Percentiles rank a stretch among this genome's conserved stretches.
phyloP scores from a whole-genome alignment of 1,284 basidiomycete genomes.

The Cystobasidium pallidum region DNA sequence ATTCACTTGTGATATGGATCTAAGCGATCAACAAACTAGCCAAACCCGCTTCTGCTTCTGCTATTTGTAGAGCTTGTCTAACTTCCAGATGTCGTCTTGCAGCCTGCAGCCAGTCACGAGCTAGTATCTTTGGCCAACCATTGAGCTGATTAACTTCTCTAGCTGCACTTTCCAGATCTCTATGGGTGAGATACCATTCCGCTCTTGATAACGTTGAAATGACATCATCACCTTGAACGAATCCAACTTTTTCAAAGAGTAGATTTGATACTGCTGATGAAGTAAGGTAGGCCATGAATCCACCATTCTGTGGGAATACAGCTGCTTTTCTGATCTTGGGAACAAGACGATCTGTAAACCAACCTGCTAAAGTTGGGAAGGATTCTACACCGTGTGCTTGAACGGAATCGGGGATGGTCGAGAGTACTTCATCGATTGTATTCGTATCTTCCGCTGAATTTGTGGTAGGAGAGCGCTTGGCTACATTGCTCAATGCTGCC shows the following conservation, averaged over 20 bases:
- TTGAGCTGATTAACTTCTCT: conserved; percentile 73
- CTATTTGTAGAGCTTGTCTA: conserved; percentile 85
- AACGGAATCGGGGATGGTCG: conserved; percentile 64
- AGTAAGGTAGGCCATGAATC: conserved; percentile 83
- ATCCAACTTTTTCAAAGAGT: conserved; percentile 73
- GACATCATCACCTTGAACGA: conserved; percentile 77
- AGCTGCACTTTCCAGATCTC: conserved; percentile 88
- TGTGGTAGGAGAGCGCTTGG: conserved; percentile 42
- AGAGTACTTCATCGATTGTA: conserved; percentile 70
- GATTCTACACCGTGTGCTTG: conserved; percentile 88
- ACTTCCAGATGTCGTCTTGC: conserved; percentile 87
- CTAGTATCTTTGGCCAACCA: conserved; percentile 76
- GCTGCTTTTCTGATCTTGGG: conserved; percentile 85
- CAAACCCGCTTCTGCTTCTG: conserved; percentile 39
- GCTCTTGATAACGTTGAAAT: conserved; percentile 83
- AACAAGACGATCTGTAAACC: conserved; percentile 83
- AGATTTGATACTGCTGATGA: conserved; percentile 75
- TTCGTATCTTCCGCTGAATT: conserved; percentile 25
- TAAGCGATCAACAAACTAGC: conserved; percentile 34
- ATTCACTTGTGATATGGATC: neutral
- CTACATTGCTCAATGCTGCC: conserved; percentile 66
- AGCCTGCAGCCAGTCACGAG: conserved; percentile 89
- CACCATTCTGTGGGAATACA: conserved; percentile 85
- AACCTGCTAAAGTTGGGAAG: conserved; percentile 80
- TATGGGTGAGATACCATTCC: conserved; percentile 86